Conservation (phyloP, 1,284 basidiomycete species). For the Macrocybe sp. region DNA sequence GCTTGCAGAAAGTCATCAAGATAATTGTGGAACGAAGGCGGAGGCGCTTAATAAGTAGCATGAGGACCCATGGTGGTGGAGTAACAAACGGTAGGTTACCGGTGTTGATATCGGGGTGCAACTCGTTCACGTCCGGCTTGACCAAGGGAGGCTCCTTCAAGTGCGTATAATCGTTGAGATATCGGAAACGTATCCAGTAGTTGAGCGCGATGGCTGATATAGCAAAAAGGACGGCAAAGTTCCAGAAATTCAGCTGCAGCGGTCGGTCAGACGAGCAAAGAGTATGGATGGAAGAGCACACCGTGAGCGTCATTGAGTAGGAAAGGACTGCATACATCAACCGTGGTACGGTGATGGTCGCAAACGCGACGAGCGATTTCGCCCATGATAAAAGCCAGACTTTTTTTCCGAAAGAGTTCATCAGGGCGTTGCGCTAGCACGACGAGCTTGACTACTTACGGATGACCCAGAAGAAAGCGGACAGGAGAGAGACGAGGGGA, state of each 20-base stretch:
- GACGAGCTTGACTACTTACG: conserved; percentile 39
- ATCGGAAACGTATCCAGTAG: conserved; percentile 82
- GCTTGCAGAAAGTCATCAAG: conserved; percentile 94
- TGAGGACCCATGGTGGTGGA: background rate
- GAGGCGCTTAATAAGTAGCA: conserved; percentile 40
- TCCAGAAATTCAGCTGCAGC: conserved; percentile 80
- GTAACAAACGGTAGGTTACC: conserved; percentile 21
- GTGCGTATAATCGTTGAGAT: conserved; percentile 73
- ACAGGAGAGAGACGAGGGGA: conserved; percentile 70
- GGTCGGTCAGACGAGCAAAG: background rate
- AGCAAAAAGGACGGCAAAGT: conserved; percentile 73
- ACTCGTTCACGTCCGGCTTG: conserved; percentile 73
- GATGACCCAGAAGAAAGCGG: conserved; percentile 83
- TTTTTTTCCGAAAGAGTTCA: conserved; percentile 21
- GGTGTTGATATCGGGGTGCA: conserved; percentile 86
- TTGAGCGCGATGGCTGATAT: conserved; percentile 66
- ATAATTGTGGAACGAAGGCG: conserved; percentile 86
- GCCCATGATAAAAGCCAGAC: conserved; percentile 81
- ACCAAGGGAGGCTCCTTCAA: conserved; percentile 82
- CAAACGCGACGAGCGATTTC: conserved; percentile 66
- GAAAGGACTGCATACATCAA: conserved; percentile 76
- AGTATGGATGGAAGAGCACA: conserved; percentile 27
- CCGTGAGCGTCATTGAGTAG: conserved; percentile 85
- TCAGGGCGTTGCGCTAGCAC: background rate
- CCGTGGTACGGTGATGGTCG: conserved; percentile 76